Percentiles rank a stretch among this genome's conserved stretches.
phyloP scores from a whole-genome alignment of 441 rosid genomes.

The Erysimum pusillum region DNA sequence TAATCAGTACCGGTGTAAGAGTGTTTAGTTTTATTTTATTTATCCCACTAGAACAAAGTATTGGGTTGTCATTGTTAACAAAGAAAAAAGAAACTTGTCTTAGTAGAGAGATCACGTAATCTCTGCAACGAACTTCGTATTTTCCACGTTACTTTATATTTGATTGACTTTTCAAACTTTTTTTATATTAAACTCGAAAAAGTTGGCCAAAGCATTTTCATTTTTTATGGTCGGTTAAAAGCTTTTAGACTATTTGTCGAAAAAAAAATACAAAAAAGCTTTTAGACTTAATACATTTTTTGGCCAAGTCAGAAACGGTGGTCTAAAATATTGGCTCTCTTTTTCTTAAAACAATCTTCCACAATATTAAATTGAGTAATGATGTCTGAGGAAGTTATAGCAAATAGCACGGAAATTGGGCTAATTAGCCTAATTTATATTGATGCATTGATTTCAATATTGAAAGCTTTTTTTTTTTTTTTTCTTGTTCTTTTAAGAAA shows the following conservation, averaged over 20 bases:
- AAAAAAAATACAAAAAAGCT: not conserved
- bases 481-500: no score
- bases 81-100: not conserved
- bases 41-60: constrained; percentile 8
- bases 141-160: constrained; percentile 38
- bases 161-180: constrained; percentile 33
- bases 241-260: not conserved
- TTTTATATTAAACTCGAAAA: not conserved
- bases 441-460: not conserved
- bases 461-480: not conserved
- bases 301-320: not conserved
- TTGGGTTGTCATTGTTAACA: not conserved
- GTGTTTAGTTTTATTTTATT: not conserved
- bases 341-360: not conserved
- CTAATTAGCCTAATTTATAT: not conserved
- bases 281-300: not conserved
- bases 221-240: constrained; percentile 23
- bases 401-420: not conserved
- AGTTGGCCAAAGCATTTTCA: not conserved
- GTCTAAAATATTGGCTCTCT: constrained; percentile 3
- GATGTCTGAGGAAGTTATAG: not conserved
- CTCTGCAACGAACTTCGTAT: constrained; percentile 16
- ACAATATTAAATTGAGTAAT: not conserved
- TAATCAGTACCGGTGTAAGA: not conserved
- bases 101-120: constrained; percentile 36